phyloP scores from a whole-genome alignment of 2,329 filamentous ascomycete genomes.

The Diaporthe vexans region DNA sequence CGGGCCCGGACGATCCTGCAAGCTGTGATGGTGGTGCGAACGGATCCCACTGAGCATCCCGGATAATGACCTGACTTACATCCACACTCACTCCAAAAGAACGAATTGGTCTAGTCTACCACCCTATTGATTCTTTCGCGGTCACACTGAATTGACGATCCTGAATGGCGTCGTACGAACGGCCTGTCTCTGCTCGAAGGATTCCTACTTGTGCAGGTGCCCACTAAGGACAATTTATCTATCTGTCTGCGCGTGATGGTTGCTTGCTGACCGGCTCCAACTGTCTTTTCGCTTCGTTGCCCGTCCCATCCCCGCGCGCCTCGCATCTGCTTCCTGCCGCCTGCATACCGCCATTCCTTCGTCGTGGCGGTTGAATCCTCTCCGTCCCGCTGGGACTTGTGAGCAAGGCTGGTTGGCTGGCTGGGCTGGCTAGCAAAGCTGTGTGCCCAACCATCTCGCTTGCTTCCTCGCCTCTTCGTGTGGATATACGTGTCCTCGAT shows the following conservation, averaged over 20 bases:
- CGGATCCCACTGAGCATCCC: background rate
- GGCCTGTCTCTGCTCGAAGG: background rate
- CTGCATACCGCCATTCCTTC: slow-evolving; percentile 32
- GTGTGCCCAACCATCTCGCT: background rate
- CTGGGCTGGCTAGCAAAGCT: background rate
- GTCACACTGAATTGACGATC: slow-evolving; percentile 6
- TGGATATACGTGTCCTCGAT: background rate
- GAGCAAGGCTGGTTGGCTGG: background rate
- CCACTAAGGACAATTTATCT: background rate
- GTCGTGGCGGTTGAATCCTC: slow-evolving; percentile 19
- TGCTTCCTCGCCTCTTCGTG: background rate
- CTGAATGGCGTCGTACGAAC: slow-evolving; percentile 2
- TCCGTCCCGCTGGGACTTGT: background rate
- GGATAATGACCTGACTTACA: slow-evolving; percentile 17
- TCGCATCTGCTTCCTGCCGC: slow-evolving; percentile 5
- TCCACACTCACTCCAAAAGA: background rate
- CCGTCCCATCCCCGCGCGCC: background rate
- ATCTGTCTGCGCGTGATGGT: background rate
- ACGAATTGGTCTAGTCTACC: background rate
- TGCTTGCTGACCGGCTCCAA: slow-evolving; percentile 14
- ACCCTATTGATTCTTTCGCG: background rate
- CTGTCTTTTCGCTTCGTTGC: background rate
- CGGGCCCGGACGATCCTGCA: background rate
- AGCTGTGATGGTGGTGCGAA: background rate
- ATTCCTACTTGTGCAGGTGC: background rate